Evolutionary conservation across 805 yeast species (phyloP).

Genomic region (Hanseniaspora singularis): DNA sequence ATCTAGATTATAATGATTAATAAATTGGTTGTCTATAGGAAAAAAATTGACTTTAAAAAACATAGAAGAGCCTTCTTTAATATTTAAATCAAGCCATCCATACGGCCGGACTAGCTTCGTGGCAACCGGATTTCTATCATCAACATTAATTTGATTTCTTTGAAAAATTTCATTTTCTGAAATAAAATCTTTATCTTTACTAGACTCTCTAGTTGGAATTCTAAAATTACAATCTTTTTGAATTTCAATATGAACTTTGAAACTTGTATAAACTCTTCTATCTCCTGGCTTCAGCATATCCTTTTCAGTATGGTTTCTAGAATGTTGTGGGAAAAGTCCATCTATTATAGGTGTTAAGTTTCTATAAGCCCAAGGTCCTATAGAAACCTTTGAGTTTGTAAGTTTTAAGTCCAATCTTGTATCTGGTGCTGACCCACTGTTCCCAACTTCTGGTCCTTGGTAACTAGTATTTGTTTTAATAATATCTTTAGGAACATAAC

Average conservation of each 20-base stretch:
- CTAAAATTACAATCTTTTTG: constrained; percentile 57
- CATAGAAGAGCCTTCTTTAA: constrained; percentile 42
- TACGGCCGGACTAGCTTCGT: constrained; percentile 40
- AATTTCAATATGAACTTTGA: constrained; percentile 43
- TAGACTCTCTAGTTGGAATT: constrained; percentile 72
- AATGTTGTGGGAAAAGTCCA: constrained; percentile 54
- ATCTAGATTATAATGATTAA: constrained; percentile 35
- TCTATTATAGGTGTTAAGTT: constrained; percentile 57
- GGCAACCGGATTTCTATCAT: background rate
- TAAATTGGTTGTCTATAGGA: constrained; percentile 46
- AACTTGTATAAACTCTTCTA: constrained; percentile 43
- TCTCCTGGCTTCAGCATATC: constrained; percentile 38
- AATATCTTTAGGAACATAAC: constrained; percentile 38
- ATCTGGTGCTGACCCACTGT: constrained; percentile 46
- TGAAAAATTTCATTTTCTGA: constrained; percentile 22
- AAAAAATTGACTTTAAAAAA: constrained; percentile 38
- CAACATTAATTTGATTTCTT: constrained; percentile 29
- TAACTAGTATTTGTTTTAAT: constrained; percentile 25
- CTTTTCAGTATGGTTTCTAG: constrained; percentile 42
- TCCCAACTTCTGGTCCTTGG: constrained; percentile 46
- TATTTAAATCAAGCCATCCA: constrained; percentile 81
- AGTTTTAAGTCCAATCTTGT: constrained; percentile 51
- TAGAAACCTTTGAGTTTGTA: constrained; percentile 53
- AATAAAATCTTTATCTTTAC: constrained; percentile 50
- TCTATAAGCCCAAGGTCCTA: constrained; percentile 94